Conservation (phyloP, 2,329 filamentous ascomycete genomes). For the Chaetoscypha palmicola region DNA sequence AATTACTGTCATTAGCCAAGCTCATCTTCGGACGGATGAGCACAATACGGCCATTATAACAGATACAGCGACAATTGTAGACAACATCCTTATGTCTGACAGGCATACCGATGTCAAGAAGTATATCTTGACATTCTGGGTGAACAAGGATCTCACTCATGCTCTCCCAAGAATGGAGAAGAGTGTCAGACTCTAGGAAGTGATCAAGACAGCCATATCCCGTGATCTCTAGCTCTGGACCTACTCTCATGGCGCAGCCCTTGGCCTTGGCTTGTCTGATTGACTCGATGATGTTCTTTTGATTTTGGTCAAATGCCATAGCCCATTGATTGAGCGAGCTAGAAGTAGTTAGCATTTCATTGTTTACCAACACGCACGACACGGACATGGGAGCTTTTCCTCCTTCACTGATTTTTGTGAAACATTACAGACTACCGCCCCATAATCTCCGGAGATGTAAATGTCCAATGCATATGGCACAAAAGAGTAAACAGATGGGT, state of each 20-base stretch:
- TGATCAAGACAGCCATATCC: slow-evolving; percentile 58
- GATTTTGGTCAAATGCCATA: slow-evolving; percentile 51
- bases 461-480: not conserved
- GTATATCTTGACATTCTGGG: slow-evolving; percentile 54
- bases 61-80: slow-evolving; percentile 62
- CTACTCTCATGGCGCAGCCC: slow-evolving; percentile 41
- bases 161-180: slow-evolving; percentile 56
- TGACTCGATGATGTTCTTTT: slow-evolving; percentile 50
- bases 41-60: slow-evolving; percentile 59
- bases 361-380: too few species aligned
- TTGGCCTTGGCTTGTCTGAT: slow-evolving; percentile 47
- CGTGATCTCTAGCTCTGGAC: slow-evolving; percentile 35
- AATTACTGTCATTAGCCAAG: slow-evolving; percentile 65
- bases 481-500: not conserved
- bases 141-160: slow-evolving; percentile 54
- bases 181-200: slow-evolving; percentile 38
- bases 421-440: too few species aligned
- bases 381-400: too few species aligned
- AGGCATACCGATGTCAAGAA: slow-evolving; percentile 57
- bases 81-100: slow-evolving; percentile 54
- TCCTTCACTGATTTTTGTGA: too few species aligned
- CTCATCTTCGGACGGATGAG: slow-evolving; percentile 66
- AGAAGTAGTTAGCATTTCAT: too few species aligned
- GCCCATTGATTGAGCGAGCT: slow-evolving; percentile 24
- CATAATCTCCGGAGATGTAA: too few species aligned